A percentile compares a stretch with the other conserved stretches of the same genome.
These are phyloP conservation scores for Auricularia auricula-judae DNA, from an alignment of 768 basidiomycete species.

Conservation along the genomic window DNA sequence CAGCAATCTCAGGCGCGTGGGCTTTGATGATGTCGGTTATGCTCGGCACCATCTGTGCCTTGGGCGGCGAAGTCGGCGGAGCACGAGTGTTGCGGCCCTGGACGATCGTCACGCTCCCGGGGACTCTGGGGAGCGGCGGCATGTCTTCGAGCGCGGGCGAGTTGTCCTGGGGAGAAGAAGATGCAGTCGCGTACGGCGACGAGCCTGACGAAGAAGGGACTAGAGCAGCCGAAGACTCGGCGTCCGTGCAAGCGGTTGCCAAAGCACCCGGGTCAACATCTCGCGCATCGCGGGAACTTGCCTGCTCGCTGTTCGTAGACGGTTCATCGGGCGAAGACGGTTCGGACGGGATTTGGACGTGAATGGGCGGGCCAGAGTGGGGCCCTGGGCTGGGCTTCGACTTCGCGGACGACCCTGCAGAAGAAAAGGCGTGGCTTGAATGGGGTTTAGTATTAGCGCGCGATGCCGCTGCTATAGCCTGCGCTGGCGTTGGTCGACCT, in stretches of 20 bases:
- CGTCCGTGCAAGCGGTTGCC: neutral
- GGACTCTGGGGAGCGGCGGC: neutral
- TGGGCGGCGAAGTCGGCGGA: neutral
- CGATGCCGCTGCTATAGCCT: neutral
- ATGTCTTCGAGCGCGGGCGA: neutral
- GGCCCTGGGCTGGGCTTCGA: neutral
- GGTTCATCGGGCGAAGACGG: neutral
- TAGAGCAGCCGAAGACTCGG: neutral
- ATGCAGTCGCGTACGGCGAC: neutral
- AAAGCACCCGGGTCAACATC: neutral
- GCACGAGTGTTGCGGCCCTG: neutral
- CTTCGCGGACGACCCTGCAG: neutral
- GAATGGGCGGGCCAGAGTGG: neutral
- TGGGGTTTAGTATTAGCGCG: neutral
- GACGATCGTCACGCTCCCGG: neutral
- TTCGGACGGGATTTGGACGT: neutral
- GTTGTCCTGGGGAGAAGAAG: constrained; percentile 17
- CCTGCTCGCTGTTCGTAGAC: neutral
- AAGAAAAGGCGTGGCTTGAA: neutral
- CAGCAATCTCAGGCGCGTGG: constrained; percentile 42
- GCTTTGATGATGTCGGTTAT: constrained; percentile 83
- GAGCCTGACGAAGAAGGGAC: neutral
- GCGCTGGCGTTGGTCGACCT: neutral
- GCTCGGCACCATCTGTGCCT: constrained; percentile 44
- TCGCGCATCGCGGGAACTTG: neutral